Evolutionary conservation across 1,284 basidiomycete genomes (phyloP), one percentile per base, ranked within the genome.

Genomic region (Puccinia polysora): DNA sequence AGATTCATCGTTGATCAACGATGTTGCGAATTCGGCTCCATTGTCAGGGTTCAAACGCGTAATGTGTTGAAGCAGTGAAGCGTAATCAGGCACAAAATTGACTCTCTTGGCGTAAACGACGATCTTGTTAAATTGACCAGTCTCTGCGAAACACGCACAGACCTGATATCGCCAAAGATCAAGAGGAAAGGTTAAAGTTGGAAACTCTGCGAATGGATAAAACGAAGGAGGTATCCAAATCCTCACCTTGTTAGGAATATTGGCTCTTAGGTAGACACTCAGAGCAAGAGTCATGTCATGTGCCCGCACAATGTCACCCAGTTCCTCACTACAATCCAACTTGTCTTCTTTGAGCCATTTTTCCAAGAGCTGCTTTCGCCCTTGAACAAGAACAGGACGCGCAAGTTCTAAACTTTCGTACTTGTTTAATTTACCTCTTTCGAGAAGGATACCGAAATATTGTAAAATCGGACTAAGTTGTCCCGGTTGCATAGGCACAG

Each of bases 271-370:
- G 81, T 99, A 99, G 74, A 99, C 94, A 75, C 93, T 96, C 65
- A 99, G 85, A n/a, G 96, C 96, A 73, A 99, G 86, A 5, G 92
- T 97, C 89, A 98, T 93, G 81, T 99, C 96, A 80, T 93, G 88
- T 58, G 89, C 82, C 64, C 96, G 89, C 70, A 97, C 96, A 75
- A 98, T 90, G 80, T 99, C 96, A 74, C 96, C 96, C 20, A 99
- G 88, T 81, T 99, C 95, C 82, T 98, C 96, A 78, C 89, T 92
- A 83, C 96, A 98, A 74, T 96, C 95, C 75, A 99, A 90, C 86
- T 98, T 99, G 84, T 97, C 97, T 84, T 98, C 96, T 83, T 99
- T 99, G 76, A 98, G 83, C 96, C 96, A 99, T 80, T 98, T 98
- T 83, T 99, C 96, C 30, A 99, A 84, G 55, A 98, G 83, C 79